Conservation (phyloP, 2,329 filamentous ascomycete species). For the Lomentospora prolificans region DNA sequence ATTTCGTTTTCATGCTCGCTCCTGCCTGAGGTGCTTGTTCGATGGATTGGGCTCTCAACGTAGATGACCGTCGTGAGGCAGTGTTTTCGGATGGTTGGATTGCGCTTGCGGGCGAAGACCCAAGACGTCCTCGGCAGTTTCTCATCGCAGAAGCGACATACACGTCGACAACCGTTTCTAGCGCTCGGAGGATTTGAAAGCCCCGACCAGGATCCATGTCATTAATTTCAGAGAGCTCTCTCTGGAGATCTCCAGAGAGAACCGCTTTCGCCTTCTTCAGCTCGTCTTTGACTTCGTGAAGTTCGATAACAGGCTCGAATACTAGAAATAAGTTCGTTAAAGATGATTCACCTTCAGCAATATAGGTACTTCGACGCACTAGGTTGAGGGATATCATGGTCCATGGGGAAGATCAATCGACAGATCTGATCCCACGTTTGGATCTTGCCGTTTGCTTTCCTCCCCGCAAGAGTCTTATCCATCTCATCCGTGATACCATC, state of each 20-base stretch:
- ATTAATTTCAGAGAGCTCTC: not conserved
- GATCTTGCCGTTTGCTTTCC: slow-evolving; percentile 2
- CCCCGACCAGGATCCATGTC: not conserved
- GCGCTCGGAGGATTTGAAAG: not conserved
- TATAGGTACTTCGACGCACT: not conserved
- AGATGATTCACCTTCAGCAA: not conserved
- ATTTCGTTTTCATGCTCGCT: not conserved
- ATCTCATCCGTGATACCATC: slow-evolving; percentile 5
- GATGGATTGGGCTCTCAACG: not conserved
- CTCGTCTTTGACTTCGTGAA: not conserved
- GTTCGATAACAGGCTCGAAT: not conserved
- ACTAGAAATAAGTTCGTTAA: not conserved
- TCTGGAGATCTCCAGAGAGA: not conserved
- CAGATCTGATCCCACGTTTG: slow-evolving; percentile 3
- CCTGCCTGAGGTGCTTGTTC: not conserved
- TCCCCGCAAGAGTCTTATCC: not conserved
- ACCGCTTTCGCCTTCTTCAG: not conserved
- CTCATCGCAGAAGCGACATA: not conserved
- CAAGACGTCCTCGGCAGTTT: not conserved
- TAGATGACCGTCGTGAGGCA: not conserved
- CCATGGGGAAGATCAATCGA: not conserved
- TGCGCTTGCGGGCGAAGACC: not conserved
- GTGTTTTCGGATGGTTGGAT: not conserved
- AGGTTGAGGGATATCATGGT: not conserved
- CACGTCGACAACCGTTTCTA: not conserved